Base-by-base conservation (phyloP, 345 rosid genomes). In the Heritiera fomes region DNA sequence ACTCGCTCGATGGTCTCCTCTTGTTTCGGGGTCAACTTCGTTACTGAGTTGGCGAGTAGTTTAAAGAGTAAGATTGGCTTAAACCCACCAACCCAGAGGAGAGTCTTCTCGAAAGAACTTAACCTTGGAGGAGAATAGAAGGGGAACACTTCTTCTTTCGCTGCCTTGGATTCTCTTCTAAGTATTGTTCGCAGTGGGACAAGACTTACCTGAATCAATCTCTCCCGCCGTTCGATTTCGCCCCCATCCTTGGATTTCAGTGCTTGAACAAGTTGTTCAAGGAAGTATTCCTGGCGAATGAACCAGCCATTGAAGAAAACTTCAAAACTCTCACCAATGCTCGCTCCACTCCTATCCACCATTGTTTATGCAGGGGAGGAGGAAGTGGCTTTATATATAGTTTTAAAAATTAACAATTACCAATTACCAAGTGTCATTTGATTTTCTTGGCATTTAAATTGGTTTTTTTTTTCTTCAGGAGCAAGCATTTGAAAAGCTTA, bases 61-160 rank as follows among this genome's bases (percentile, higher is more conserved):
- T 75, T 81, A 70, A 86, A 84, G 38, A 85, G 52, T 14, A 86
- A n/a, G 1, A 81, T 71, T 10, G 89, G 89, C 46, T 80, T 83
- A 77, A 84, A 86, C 56, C 80, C 88, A 43, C 84, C 85, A 30
- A 86, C 32, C 85, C 92, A 86, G 15, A 82, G 81, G 46, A 86
- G 58, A 5, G 80, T 46, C 45, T 77, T 82, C 71, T 83, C 90
- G 53, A 81, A 70, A 30, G 84, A 38, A 61, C 76, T 85, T 50
- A 89, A 76, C 90, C 90, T 87, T 5, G 89, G 90, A 0, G 87
- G 87, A 15, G 87, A 63, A 43, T 81, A 45, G 82, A 84, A 74
- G 59, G 82, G 79, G 56, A 85, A 80, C 17, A 76, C 79, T 38
- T 77, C 79, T 38, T 77, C 72, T 18, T 50, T 69, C 0, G 82